Conservation (phyloP, 495 filamentous ascomycete species). For the Bombardia bombarda region DNA sequence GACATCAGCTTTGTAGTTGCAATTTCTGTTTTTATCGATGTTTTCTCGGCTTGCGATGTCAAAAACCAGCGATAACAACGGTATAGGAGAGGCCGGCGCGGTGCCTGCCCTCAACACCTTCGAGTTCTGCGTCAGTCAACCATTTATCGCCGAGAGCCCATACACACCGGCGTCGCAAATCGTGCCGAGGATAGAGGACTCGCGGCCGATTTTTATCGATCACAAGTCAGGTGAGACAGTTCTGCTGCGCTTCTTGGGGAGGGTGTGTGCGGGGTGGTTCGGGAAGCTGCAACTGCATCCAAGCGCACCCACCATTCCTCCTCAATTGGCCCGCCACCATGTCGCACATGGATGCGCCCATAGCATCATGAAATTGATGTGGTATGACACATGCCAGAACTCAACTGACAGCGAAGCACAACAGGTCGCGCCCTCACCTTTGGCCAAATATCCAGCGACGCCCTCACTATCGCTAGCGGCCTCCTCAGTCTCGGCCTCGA, state of each 20-base stretch:
- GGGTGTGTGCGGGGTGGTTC: neutral
- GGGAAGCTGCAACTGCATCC: neutral
- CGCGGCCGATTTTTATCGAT: slow-evolving; percentile 22
- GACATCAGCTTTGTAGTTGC: too few species aligned
- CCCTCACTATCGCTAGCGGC: slow-evolving; percentile 14
- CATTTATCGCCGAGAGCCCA: slow-evolving; percentile 13
- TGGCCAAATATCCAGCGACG: slow-evolving; percentile 16
- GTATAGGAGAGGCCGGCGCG: too few species aligned
- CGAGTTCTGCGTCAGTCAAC: slow-evolving; percentile 21
- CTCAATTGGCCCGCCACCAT: neutral
- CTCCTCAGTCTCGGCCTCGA: slow-evolving; percentile 17
- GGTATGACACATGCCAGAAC: too few species aligned
- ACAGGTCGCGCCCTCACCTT: slow-evolving; percentile 21
- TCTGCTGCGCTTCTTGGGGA: neutral
- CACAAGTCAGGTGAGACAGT: slow-evolving; percentile 15
- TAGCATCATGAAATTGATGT: too few species aligned
- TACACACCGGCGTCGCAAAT: slow-evolving; percentile 15
- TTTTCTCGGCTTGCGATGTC: too few species aligned
- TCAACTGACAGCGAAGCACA: too few species aligned
- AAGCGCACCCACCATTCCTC: neutral
- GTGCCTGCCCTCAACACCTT: slow-evolving; percentile 17
- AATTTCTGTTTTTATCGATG: too few species aligned
- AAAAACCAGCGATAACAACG: too few species aligned
- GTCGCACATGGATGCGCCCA: neutral
- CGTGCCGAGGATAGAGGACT: slow-evolving; percentile 13